These are phyloP conservation scores for Suillus decipiens DNA, from an alignment of 768 basidiomycete genomes.

Conservation along the genomic window DNA sequence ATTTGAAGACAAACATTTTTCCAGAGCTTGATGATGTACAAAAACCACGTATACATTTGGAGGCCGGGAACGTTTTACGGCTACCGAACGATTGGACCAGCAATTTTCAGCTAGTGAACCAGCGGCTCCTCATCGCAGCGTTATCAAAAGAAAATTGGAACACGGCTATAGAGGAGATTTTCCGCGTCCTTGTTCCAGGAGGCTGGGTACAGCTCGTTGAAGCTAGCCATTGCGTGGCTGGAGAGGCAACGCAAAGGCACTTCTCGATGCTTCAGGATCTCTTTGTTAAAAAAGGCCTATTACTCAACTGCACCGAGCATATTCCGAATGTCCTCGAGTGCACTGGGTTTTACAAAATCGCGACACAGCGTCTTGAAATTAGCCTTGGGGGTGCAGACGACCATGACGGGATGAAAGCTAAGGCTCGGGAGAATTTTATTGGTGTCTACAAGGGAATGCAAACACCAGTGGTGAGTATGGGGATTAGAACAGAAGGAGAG, in stretches of 20 bases:
- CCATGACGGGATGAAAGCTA: not conserved
- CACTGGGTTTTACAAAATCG: not conserved
- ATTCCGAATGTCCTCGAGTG: conserved; percentile 1
- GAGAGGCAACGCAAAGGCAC: conserved; percentile 1
- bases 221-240: conserved; percentile 10
- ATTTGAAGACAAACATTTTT: conserved; percentile 27
- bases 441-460: not conserved
- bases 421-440: not conserved
- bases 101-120: conserved; percentile 34
- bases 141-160: conserved; percentile 33
- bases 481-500: conserved; percentile 2
- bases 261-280: conserved; percentile 3
- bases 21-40: conserved; percentile 11
- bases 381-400: not conserved
- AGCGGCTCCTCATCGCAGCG: conserved; percentile 33
- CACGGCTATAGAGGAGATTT: conserved; percentile 26
- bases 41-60: conserved; percentile 22
- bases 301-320: not conserved
- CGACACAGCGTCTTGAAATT: not conserved
- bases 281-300: conserved; percentile 1
- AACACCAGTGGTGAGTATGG: not conserved
- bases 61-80: conserved; percentile 24
- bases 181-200: conserved; percentile 33
- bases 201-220: conserved; percentile 37
- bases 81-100: conserved; percentile 33